Evolutionary conservation across 2,329 filamentous ascomycete species (phyloP), one percentile per base, ranked within the genome.

Genomic region (Colletotrichum limetticola): DNA sequence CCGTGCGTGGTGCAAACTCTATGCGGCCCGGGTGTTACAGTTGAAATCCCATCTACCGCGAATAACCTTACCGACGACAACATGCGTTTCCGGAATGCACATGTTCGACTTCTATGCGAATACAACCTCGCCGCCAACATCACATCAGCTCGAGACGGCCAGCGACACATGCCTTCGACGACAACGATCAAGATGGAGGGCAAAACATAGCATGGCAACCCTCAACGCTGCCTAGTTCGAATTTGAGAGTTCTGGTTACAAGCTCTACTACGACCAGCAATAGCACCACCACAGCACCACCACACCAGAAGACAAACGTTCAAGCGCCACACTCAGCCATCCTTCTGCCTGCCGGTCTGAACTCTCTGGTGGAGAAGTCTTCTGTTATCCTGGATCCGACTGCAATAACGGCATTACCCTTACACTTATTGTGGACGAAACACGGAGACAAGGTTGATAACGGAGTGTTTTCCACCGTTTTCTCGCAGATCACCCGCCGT

Each of bases 391-490:
- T 6, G 12, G 37, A 42, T 42, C 35, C 26, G 19, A 11, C 32
- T 65, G 52, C 49, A 62, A 68, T 59, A 49, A 64, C 55, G n/a
- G 28, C 59, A 64, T 42, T 49, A 69, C 49, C 22, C 60, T 52
- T 46, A 22, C 65, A 42, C 19, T 53, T 52, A 42, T 8, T 53
- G 57, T 68, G 58, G 37, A 12, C 55, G 42, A 56, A 46, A 65
- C 59, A 32, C 59, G 55, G n/a, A 53, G 16, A 64, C 26, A 55
- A 24, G 30, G 53, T 68, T 53, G 53, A 30, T 32, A 72, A 70
- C 55, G 70, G 70, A 60, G n/a, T 46, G 4, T 30, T 60, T 22
- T 32, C 35, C 26, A 70, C 66, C 70, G 70, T 72, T 72, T 70
- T 53, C 11, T 11, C 42, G 24, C 26, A 64, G 60, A 70, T 72